Conservation (phyloP, 805 yeast genomes). For the Pichia californica region DNA sequence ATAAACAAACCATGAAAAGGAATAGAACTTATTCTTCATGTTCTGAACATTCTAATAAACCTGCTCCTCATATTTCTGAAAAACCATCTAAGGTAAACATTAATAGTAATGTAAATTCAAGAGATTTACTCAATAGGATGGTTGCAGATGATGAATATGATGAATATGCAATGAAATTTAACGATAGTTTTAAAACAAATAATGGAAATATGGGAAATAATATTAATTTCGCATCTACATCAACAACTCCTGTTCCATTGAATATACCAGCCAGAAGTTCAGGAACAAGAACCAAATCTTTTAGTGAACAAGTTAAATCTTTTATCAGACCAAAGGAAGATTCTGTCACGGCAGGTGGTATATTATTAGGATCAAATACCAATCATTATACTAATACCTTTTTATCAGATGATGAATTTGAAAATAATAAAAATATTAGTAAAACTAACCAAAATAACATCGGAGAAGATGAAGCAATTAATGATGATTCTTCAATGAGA, state of each 20-base stretch:
- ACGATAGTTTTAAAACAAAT: conserved; percentile 14
- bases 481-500: neutral
- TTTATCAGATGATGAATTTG: conserved; percentile 6
- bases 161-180: conserved; percentile 21
- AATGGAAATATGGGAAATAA: conserved; percentile 5
- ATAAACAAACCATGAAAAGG: neutral
- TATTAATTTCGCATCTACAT: conserved; percentile 10
- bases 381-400: conserved; percentile 6
- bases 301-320: conserved; percentile 38
- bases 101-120: conserved; percentile 17
- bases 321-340: conserved; percentile 31
- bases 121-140: conserved; percentile 26
- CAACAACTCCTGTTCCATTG: conserved; percentile 12
- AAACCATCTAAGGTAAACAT: conserved; percentile 7
- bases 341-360: conserved; percentile 28
- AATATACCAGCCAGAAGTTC: conserved; percentile 5
- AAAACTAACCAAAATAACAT: too few species aligned
- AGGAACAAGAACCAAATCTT: conserved; percentile 31
- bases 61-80: neutral
- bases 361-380: conserved; percentile 18
- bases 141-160: conserved; percentile 25
- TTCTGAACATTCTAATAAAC: neutral
- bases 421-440: conserved; percentile 5
- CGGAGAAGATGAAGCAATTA: neutral
- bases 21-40: conserved; percentile 6